Evolutionary conservation across 1,139 yeast genomes (phyloP), one percentile per base, ranked within the genome.

Genomic region (Geotrichum candidum): DNA sequence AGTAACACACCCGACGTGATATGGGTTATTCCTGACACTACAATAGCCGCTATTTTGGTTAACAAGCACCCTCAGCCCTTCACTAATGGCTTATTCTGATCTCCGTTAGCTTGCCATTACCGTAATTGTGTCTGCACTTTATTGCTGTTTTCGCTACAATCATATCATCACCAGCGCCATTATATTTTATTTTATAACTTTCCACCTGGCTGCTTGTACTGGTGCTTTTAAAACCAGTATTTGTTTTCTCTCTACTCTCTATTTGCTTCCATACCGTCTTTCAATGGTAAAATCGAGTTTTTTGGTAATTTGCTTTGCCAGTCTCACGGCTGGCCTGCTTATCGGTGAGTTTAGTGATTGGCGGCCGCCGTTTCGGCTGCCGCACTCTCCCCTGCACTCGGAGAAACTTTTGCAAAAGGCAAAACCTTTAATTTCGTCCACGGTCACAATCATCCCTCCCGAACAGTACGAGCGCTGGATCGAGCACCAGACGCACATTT

Each of bases 401-500:
- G 48, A 41, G 22, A 41, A 41, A 41, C 48, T 41, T 18, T 41
- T 18, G 18, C 22, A 41, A 41, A 15, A 18, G n/a, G 18, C 48
- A 15, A 41, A 41, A 41, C 33, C 53, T n/a, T 50, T 23, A 50
- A 23, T 25, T 31, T 56, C 56, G 23, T 60, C 66, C 13, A 63
- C 67, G 7, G 68, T 67, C 11, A 63, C 72, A 9, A 62, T 70
- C 27, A 62, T 71, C 4, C 67, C 69, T 2, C 62, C 58, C 25
- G 72, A 72, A n/a, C 78, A 77, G 53, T 85, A 85, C 67, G 82
- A 82, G 51, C 64, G 70, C 10, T 89, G 96, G 96, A 66, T 87
- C 2, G 67, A 65, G 1, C 73, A 74, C 25, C 90, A 89, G 70
- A 74, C 76, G 25, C 72, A 75, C 0, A 72, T 79, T 27, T 79